Percentiles rank a stretch among this genome's conserved stretches.
Evolutionary conservation across 768 basidiomycete species (phyloP).

Genomic region (Phylloporus arenicola): DNA sequence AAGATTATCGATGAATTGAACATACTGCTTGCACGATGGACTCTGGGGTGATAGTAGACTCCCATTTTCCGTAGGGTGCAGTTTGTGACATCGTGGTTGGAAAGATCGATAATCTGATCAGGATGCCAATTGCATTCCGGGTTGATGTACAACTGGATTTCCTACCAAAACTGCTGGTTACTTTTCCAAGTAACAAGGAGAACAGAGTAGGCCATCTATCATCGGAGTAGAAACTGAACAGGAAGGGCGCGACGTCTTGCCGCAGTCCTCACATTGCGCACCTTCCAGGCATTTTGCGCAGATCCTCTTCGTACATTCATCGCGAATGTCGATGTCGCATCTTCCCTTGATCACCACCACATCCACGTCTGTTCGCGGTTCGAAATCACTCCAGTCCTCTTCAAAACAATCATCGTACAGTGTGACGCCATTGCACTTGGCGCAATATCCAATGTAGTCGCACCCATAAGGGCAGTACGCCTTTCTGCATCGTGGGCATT

Average conservation of each 20-base stretch:
- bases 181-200: too few species aligned
- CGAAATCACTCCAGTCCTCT: conserved; percentile 3
- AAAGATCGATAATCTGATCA: too few species aligned
- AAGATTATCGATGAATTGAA: conserved; percentile 6
- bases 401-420: conserved; percentile 25
- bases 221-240: too few species aligned
- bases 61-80: conserved; percentile 62
- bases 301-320: too few species aligned
- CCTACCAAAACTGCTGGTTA: too few species aligned
- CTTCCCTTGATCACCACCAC: too few species aligned
- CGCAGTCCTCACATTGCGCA: conserved; percentile 11
- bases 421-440: conserved; percentile 13
- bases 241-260: too few species aligned
- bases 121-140: too few species aligned
- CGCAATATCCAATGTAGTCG: conserved; percentile 20
- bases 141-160: too few species aligned
- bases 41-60: conserved; percentile 50
- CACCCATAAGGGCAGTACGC: conserved; percentile 20
- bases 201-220: too few species aligned
- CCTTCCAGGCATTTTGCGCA: not conserved
- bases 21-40: conserved; percentile 44
- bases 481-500: conserved; percentile 18
- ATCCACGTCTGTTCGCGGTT: too few species aligned
- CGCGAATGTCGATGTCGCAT: too few species aligned
- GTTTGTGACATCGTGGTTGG: conserved; percentile 12